Percentiles rank a stretch among this genome's conserved stretches.
These are phyloP conservation scores for Coemansia sp. DNA, from an alignment of 192 early-diverging fungal genomes.

Conservation along the genomic window DNA sequence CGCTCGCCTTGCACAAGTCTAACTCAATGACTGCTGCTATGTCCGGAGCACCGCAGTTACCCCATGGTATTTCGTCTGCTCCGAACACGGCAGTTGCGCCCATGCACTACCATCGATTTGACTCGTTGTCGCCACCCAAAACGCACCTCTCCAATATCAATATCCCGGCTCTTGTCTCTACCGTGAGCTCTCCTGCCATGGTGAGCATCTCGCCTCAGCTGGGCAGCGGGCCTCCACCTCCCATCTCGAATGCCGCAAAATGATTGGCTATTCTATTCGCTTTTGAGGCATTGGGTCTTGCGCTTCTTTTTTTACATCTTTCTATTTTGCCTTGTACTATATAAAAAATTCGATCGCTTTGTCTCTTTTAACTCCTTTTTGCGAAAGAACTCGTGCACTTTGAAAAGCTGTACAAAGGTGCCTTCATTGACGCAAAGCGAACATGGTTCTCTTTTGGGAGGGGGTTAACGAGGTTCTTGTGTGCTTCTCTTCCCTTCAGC, in stretches of 20 bases:
- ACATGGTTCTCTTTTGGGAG: not conserved
- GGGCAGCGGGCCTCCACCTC: constrained; percentile 17
- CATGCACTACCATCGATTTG: constrained; percentile 2
- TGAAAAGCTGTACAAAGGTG: not conserved
- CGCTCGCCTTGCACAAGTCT: not conserved
- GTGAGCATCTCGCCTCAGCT: constrained; percentile 24
- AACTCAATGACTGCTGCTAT: not conserved
- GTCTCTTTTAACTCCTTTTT: not conserved
- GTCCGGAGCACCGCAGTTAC: not conserved
- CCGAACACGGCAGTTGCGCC: not conserved
- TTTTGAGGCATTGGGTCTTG: not conserved
- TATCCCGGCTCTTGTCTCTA: constrained; percentile 17
- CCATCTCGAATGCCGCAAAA: constrained; percentile 25
- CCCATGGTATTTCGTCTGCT: not conserved
- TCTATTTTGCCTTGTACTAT: not conserved
- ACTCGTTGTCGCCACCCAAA: constrained; percentile 8
- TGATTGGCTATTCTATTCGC: constrained; percentile 4
- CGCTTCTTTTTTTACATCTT: not conserved
- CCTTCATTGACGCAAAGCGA: not conserved
- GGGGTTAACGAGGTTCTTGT: not conserved
- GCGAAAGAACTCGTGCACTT: not conserved
- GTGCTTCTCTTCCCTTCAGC: not conserved
- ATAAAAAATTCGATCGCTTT: not conserved
- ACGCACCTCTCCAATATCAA: constrained; percentile 8
- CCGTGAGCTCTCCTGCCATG: constrained; percentile 12